Base-by-base conservation (phyloP, 768 basidiomycete species). In the Ramaria sp. region DNA sequence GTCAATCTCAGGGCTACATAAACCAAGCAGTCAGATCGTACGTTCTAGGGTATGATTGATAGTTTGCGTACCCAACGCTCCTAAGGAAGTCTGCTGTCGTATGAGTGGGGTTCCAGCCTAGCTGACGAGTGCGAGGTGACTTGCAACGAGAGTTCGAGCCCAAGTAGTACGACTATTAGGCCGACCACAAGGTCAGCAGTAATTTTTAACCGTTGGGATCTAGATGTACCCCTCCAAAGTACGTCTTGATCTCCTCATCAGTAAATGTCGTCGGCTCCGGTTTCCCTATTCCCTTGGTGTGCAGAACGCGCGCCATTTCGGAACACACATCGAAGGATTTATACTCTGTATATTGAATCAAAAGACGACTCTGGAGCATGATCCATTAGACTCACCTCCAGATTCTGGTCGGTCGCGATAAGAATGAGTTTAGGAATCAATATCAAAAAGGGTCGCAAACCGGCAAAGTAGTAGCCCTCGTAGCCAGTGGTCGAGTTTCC, bases 91-190 rank as follows among this genome's bases (percentile, higher is more conserved):
- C 75, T 12, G 50, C 55, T 6, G 65, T 75, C 1, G 69, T 71
- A 55, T 74, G 73, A 13, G 62, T 67, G 1, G 81, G 78, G 55
- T 73, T 74, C 81, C 81, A 82, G 12, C 81, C 80, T 45, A 82
- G 61, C 12, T 67, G 63, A 43, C 69, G 69, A 1, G 71, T 69
- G 52, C n/a, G n/a, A n/a, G n/a, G n/a, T n/a, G n/a, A n/a, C n/a
- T n/a, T n/a, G n/a, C n/a, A n/a, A n/a, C n/a, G n/a, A n/a, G n/a
- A n/a, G n/a, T n/a, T n/a, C n/a, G n/a, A n/a, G n/a, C n/a, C n/a
- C n/a, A n/a, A n/a, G n/a, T n/a, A n/a, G n/a, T n/a, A n/a, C n/a
- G n/a, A n/a, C n/a, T n/a, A n/a, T n/a, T n/a, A n/a, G n/a, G n/a
- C n/a, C n/a, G n/a, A n/a, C n/a, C n/a, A n/a, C n/a, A n/a, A n/a